Evolutionary conservation across 1,284 basidiomycete species (phyloP).

Genomic region (Leccinum angustisporum): DNA sequence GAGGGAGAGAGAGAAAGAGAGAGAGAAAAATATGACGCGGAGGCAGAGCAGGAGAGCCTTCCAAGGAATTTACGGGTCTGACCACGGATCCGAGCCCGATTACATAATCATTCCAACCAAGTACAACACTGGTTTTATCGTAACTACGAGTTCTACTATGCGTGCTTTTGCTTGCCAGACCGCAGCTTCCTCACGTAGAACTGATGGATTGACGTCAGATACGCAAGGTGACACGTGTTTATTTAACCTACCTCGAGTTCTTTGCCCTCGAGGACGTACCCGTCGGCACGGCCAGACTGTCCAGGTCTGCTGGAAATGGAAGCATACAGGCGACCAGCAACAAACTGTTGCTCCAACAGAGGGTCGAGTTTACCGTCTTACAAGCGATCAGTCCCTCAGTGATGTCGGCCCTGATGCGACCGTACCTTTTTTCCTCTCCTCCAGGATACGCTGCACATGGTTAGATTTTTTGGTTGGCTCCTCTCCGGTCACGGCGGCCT

Average conservation of each 20-base stretch:
- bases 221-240: constrained; percentile 1
- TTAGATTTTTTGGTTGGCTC: constrained; percentile 85
- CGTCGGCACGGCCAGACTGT: constrained; percentile 91
- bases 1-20: background rate
- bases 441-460: constrained; percentile 82
- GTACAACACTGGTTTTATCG: constrained; percentile 6
- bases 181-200: constrained; percentile 94
- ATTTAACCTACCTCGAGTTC: constrained; percentile 78
- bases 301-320: constrained; percentile 89
- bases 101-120: constrained; percentile 27
- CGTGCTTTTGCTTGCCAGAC: constrained; percentile 91
- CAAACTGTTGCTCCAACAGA: constrained; percentile 83
- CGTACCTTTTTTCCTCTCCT: constrained; percentile 86
- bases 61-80: constrained; percentile 18
- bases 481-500: constrained; percentile 52
- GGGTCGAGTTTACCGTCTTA: constrained; percentile 87
- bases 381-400: constrained; percentile 1
- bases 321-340: constrained; percentile 89
- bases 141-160: background rate
- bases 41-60: constrained; percentile 26
- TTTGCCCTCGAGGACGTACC: constrained; percentile 95
- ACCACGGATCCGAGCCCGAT: constrained; percentile 31
- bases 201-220: constrained; percentile 40
- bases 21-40: constrained; percentile 31
- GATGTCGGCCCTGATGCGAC: constrained; percentile 12